Base-by-base conservation (phyloP, 1,284 basidiomycete species). In the Omphalotus olearius region DNA sequence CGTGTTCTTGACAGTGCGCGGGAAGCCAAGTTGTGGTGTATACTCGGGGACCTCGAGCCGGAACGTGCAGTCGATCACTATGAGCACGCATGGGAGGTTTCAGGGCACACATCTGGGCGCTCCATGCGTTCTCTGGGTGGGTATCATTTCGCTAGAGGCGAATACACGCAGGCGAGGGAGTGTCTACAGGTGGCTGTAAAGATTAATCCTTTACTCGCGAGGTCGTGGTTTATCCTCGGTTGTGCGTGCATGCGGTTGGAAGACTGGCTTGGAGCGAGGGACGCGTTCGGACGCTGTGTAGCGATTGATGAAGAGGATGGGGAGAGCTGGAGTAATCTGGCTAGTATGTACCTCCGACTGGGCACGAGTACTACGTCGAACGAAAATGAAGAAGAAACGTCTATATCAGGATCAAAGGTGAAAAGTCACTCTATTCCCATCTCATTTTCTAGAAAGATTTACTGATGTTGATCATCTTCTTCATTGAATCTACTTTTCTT, bases 271-370 rank as follows among this genome's bases (percentile, higher is more conserved):
- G 86, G 85, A 23, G 95, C 88, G 1, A 83, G 85, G 52, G 83
- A 88, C 44, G 88, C 91, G 0, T 99, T 99, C 69, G 74, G 77
- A 45, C 77, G 95, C 35, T 93, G 92, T 61, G 93, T 97, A 0
- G 74, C 81, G 7, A 84, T 99, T 55, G 95, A 98, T 57, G 93
- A 96, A 56, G 96, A 99, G 60, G 95, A 99, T 64, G 91, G 83
- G 3, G 96, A 99, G 75, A 95, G 93, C 58, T 99, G 97, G 97
- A 98, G 90, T 66, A 99, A 99, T 67, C 73, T 99, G 50, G 97
- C 96, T 18, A 95, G 89, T 57, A 88, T 95, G 62, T 98, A 98
- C 68, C 79, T 99, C 50, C 84, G 91, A 26, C 78, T 94, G 66
- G 85, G 82, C 23, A 7, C 23, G 17, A 13, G 30, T 9, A 6